Percentiles rank a stretch among this genome's conserved stretches.
These are phyloP conservation scores for Penicillium herquei DNA, from an alignment of 495 filamentous ascomycete genomes.

Conservation along the genomic window DNA sequence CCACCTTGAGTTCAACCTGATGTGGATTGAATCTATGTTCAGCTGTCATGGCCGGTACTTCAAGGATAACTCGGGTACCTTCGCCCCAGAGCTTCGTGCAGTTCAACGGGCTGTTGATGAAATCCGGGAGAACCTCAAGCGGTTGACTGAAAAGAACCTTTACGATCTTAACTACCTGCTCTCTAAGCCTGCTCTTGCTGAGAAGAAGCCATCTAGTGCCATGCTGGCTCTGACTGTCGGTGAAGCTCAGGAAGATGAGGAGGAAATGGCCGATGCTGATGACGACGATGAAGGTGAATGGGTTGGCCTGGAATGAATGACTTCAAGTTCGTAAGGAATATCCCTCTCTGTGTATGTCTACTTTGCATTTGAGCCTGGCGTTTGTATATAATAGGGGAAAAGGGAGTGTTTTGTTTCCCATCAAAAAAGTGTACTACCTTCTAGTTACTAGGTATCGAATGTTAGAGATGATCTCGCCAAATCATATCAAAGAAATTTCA, in stretches of 20 bases:
- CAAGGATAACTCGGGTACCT: slow-evolving; percentile 70
- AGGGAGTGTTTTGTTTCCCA: slow-evolving; percentile 4
- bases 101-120: slow-evolving; percentile 73
- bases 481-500: too few species aligned
- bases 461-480: slow-evolving; percentile 7
- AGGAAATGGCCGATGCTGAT: slow-evolving; percentile 34
- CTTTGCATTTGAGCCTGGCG: slow-evolving; percentile 46
- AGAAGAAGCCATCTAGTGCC: slow-evolving; percentile 29
- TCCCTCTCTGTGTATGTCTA: slow-evolving; percentile 27
- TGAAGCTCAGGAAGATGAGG: slow-evolving; percentile 27
- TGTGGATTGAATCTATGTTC: slow-evolving; percentile 88
- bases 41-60: slow-evolving; percentile 79
- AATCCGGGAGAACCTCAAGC: slow-evolving; percentile 71
- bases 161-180: slow-evolving; percentile 83
- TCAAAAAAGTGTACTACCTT: slow-evolving; percentile 12
- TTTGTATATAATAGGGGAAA: slow-evolving; percentile 31
- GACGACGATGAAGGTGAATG: slow-evolving; percentile 42
- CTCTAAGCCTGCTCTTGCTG: slow-evolving; percentile 38
- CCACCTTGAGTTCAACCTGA: slow-evolving; percentile 87
- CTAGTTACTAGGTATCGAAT: not conserved
- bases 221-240: slow-evolving; percentile 29
- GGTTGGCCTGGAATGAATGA: slow-evolving; percentile 40
- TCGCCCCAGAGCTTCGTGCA: slow-evolving; percentile 77
- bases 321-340: slow-evolving; percentile 16
- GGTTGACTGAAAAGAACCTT: slow-evolving; percentile 79